These are phyloP conservation scores for Ambrosia artemisiifolia DNA, from an alignment of 129 eudicot species.

Conservation along the genomic window DNA sequence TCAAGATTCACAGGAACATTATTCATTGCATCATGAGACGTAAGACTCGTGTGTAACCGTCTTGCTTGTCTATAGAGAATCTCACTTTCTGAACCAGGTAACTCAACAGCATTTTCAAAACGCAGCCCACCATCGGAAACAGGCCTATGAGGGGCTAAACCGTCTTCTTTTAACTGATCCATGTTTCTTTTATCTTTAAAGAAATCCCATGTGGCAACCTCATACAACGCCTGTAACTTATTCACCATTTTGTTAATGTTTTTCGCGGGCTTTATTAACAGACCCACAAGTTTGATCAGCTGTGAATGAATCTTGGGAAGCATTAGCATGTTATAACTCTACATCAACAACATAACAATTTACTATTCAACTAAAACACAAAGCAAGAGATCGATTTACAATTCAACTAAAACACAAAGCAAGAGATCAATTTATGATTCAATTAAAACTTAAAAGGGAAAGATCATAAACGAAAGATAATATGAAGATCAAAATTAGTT, in stretches of 20 bases:
- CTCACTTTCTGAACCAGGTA: conserved; percentile 54
- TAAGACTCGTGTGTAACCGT: conserved; percentile 71
- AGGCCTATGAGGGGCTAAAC: conserved; percentile 57
- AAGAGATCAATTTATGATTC: too few relatives aligned
- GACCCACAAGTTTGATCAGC: conserved; percentile 47
- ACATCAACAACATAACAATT: too few relatives aligned
- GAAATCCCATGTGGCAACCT: conserved; percentile 71
- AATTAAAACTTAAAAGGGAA: too few relatives aligned
- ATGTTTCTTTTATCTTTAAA: conserved; percentile 54
- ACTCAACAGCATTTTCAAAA: conserved; percentile 62
- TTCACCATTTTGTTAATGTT: conserved; percentile 67
- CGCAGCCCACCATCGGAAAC: conserved; percentile 44
- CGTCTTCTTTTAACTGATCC: conserved; percentile 68
- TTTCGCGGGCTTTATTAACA: conserved; percentile 46
- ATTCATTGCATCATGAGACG: conserved; percentile 79
- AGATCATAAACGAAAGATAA: conserved; percentile 3
- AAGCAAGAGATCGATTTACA: too few relatives aligned
- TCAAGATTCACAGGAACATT: conserved; percentile 75
- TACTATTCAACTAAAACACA: too few relatives aligned
- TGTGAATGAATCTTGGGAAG: conserved; percentile 61
- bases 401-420: too few relatives aligned
- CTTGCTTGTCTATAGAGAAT: conserved; percentile 69
- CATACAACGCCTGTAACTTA: conserved; percentile 73
- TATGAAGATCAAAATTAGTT: neutral
- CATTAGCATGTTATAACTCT: conserved; percentile 54